Conservation (phyloP, 1,284 basidiomycete genomes). For the Fomitopsis pinicola region DNA sequence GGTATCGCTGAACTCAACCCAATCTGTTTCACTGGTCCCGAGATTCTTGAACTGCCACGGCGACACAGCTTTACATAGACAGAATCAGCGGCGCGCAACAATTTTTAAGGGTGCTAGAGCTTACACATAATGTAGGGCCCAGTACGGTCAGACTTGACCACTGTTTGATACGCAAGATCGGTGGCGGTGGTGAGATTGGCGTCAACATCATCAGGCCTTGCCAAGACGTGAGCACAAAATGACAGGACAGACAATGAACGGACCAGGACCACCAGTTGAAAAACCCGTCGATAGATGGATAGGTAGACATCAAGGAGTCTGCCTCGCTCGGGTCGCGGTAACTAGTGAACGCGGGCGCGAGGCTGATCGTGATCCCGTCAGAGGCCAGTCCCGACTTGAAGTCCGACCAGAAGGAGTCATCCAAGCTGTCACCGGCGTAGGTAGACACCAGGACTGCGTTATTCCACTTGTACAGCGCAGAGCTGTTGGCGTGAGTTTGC, state of each 20-base stretch:
- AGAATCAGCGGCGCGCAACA: not conserved
- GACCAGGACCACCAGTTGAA: conserved; percentile 36
- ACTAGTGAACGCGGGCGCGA: conserved; percentile 30
- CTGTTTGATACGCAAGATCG: not conserved
- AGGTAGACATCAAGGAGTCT: conserved; percentile 21
- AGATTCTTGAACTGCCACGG: conserved; percentile 36
- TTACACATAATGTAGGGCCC: conserved; percentile 31
- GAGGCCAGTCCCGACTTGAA: conserved; percentile 23
- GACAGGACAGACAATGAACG: conserved; percentile 10
- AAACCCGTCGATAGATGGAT: conserved; percentile 31
- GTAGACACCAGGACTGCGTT: conserved; percentile 28
- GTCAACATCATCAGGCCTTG: not conserved
- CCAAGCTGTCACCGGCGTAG: conserved; percentile 23
- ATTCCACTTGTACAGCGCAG: conserved; percentile 24
- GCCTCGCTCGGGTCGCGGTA: conserved; percentile 26
- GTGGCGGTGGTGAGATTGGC: conserved; percentile 1
- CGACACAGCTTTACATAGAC: conserved; percentile 23
- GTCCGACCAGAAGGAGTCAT: conserved; percentile 25
- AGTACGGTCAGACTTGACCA: conserved; percentile 23
- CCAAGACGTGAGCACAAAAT: not conserved
- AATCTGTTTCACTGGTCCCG: conserved; percentile 25
- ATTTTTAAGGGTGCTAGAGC: not conserved
- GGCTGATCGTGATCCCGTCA: conserved; percentile 23
- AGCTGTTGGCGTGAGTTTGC: conserved; percentile 17
- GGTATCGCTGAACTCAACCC: conserved; percentile 32